A percentile compares a stretch with the other conserved stretches of the same genome.
phyloP scores from a whole-genome alignment of 345 rosid genomes.

The Cardiospermum halicacabum region DNA sequence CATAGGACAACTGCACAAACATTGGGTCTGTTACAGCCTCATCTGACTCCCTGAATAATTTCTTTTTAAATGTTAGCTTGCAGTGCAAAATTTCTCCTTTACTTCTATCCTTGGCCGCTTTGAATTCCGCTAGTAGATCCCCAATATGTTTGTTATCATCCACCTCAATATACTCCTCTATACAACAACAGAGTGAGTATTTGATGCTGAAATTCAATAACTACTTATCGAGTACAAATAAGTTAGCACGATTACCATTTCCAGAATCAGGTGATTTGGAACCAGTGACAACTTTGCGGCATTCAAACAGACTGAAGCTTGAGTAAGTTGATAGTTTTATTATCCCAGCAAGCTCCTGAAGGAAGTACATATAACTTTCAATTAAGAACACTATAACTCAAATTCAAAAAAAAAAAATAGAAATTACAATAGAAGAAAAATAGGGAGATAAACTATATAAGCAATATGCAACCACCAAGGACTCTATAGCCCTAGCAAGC shows the following conservation, averaged over 20 bases:
- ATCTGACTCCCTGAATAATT: slow-evolving; percentile 93
- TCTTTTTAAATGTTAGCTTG: slow-evolving; percentile 83
- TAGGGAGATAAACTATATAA: not conserved
- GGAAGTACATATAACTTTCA: slow-evolving; percentile 15
- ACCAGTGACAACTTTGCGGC: slow-evolving; percentile 89
- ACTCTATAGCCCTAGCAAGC: not conserved
- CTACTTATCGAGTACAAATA: slow-evolving; percentile 10
- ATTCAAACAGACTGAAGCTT: slow-evolving; percentile 93
- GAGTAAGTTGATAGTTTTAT: slow-evolving; percentile 84
- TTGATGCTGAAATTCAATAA: slow-evolving; percentile 12
- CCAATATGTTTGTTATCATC: slow-evolving; percentile 98
- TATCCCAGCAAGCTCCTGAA: slow-evolving; percentile 93
- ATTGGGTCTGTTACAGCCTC: slow-evolving; percentile 91
- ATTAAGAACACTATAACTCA: slow-evolving; percentile 7
- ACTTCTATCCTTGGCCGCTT: slow-evolving; percentile 87
- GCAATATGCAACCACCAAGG: not conserved
- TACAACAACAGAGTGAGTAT: slow-evolving; percentile 21
- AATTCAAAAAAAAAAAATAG: slow-evolving; percentile 5
- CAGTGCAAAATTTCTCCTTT: slow-evolving; percentile 97
- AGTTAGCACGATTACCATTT: slow-evolving; percentile 50
- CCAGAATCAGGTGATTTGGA: slow-evolving; percentile 87
- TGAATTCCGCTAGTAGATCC: slow-evolving; percentile 86
- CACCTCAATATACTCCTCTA: slow-evolving; percentile 93
- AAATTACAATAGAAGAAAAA: not conserved
- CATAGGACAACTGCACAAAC: slow-evolving; percentile 94